Evolutionary conservation across 177 flowering plant species (phyloP).

Genomic region (Tripterygium wilfordii): DNA sequence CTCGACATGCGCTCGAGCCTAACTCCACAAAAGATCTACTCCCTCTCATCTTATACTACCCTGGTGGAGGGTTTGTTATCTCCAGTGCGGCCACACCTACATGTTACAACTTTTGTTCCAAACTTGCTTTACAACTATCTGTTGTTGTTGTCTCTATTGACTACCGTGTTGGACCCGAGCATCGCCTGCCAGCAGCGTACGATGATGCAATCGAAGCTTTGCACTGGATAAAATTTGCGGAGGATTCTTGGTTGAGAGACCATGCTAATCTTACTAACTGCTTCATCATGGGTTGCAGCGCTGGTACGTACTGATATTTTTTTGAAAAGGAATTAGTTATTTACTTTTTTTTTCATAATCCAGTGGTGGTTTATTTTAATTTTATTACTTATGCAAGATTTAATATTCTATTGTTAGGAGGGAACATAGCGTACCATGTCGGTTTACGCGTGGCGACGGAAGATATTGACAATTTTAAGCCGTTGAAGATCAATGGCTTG

Average conservation of each 20-base stretch:
- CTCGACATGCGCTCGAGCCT: conserved; percentile 12
- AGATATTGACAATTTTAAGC: conserved; percentile 14
- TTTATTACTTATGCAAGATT: no score
- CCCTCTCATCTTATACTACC: conserved; percentile 22
- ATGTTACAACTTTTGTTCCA: conserved; percentile 13
- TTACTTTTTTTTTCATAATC: no score
- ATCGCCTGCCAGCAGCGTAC: conserved; percentile 35
- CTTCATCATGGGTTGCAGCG: conserved; percentile 29
- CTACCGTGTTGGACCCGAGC: conserved; percentile 33
- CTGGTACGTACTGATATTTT: no score
- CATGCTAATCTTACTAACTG: conserved; percentile 18
- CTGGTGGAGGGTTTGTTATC: conserved; percentile 26
- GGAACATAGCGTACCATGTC: conserved; percentile 23
- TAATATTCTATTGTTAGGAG: no score
- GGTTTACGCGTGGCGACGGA: conserved; percentile 11
- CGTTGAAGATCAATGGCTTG: conserved; percentile 21
- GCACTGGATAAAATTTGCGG: conserved; percentile 9
- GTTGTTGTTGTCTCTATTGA: conserved; percentile 25
- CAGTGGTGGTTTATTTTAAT: no score
- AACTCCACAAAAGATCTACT: background rate
- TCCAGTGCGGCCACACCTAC: conserved; percentile 3
- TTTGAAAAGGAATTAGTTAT: no score
- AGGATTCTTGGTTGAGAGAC: conserved; percentile 17
- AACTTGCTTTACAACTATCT: conserved; percentile 3
- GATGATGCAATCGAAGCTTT: conserved; percentile 32